These are phyloP conservation scores for Citrullus mucosospermus DNA, from an alignment of 306 rosid species.

Conservation along the genomic window DNA sequence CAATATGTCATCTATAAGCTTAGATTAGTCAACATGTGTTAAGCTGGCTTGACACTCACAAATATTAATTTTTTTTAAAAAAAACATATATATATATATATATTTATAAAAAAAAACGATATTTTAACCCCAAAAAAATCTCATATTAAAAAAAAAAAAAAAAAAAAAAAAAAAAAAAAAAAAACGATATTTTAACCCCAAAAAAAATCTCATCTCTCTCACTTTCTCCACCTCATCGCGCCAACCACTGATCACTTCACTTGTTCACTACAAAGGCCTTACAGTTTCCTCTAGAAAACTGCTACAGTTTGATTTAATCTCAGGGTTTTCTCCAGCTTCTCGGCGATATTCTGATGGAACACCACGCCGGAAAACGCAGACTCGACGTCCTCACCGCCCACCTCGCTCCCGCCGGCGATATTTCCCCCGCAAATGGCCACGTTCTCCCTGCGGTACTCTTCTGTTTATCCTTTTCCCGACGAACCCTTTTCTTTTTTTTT, in stretches of 20 bases:
- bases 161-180: too few relatives aligned
- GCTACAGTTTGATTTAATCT: background rate
- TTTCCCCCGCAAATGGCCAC: conserved; percentile 29
- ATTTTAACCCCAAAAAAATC: too few relatives aligned
- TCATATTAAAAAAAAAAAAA: too few relatives aligned
- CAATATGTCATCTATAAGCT: too few relatives aligned
- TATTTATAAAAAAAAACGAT: too few relatives aligned
- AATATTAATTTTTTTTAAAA: too few relatives aligned
- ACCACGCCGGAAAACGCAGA: conserved; percentile 51
- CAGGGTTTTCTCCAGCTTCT: background rate
- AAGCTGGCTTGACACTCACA: too few relatives aligned
- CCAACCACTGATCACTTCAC: background rate
- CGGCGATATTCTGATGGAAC: conserved; percentile 32
- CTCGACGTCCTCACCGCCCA: conserved; percentile 47
- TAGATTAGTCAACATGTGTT: too few relatives aligned
- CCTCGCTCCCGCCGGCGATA: conserved; percentile 39
- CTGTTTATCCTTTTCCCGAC: background rate
- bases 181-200: too few relatives aligned
- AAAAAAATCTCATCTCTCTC: background rate
- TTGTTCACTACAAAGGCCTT: background rate
- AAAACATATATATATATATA: too few relatives aligned
- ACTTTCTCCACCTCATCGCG: background rate
- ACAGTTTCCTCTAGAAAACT: background rate
- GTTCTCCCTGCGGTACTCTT: conserved; percentile 47
- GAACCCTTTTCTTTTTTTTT: background rate